Percentiles rank a stretch among this genome's conserved stretches.
phyloP scores from a whole-genome alignment of 495 filamentous ascomycete species.

The Aspergillus kassunensis region DNA sequence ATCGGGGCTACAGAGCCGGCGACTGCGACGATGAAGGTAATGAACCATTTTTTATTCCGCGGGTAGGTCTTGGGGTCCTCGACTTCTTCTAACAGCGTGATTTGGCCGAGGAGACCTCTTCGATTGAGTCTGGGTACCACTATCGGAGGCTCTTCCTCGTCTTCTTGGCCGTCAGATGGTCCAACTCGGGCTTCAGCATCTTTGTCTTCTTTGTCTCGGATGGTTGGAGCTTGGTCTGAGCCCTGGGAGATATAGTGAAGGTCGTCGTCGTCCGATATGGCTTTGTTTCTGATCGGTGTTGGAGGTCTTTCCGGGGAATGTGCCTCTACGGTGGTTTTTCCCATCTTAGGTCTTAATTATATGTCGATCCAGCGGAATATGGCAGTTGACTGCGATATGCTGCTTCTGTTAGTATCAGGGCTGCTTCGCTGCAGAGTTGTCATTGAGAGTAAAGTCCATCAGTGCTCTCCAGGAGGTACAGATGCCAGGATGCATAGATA shows the following conservation, averaged over 20 bases:
- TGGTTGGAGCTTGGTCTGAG: background rate
- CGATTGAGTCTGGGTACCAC: constrained; percentile 62
- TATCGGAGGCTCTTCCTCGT: constrained; percentile 26
- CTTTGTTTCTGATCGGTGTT: background rate
- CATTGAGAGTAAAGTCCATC: background rate
- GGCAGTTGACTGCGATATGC: too few species aligned
- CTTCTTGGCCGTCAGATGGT: background rate
- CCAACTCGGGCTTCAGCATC: constrained; percentile 16
- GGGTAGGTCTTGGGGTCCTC: constrained; percentile 70
- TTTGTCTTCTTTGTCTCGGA: constrained; percentile 25
- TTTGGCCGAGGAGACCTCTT: constrained; percentile 68
- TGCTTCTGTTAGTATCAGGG: background rate
- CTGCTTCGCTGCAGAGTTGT: background rate
- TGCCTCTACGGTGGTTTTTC: background rate
- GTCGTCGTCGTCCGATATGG: background rate
- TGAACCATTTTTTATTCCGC: constrained; percentile 73
- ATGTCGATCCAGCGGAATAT: too few species aligned
- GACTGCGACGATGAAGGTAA: constrained; percentile 74
- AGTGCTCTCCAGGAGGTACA: background rate
- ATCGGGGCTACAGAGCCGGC: constrained; percentile 76
- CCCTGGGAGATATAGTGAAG: constrained; percentile 9
- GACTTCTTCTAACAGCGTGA: constrained; percentile 79
- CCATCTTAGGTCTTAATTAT: too few species aligned
- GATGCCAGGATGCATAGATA: too few species aligned
- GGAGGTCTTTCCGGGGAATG: background rate